phyloP scores from a whole-genome alignment of 495 filamentous ascomycete species.

The Hapsidospora chrysogenum region DNA sequence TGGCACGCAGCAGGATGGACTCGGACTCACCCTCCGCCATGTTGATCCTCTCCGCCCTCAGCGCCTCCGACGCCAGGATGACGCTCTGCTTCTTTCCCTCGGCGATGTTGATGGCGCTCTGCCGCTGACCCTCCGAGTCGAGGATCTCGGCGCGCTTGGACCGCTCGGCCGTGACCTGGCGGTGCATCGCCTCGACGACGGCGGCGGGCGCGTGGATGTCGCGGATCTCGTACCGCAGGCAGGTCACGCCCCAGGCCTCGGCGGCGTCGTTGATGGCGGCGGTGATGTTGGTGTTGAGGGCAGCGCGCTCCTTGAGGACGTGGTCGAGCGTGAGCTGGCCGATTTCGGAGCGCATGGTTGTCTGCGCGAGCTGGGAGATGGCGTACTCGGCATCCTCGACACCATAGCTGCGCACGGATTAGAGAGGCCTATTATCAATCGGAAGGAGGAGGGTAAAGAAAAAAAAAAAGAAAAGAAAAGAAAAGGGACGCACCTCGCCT shows the following conservation, averaged over 20 bases:
- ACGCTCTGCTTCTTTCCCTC: slow-evolving; percentile 92
- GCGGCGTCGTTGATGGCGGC: slow-evolving; percentile 96
- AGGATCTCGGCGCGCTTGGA: slow-evolving; percentile 95
- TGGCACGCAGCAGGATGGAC: slow-evolving; percentile 71
- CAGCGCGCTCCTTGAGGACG: slow-evolving; percentile 88
- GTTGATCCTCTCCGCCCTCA: slow-evolving; percentile 82
- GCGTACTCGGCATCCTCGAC: slow-evolving; percentile 98
- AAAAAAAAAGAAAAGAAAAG: slow-evolving; percentile 1
- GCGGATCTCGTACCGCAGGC: slow-evolving; percentile 91
- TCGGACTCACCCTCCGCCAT: slow-evolving; percentile 79
- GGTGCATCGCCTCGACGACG: slow-evolving; percentile 93
- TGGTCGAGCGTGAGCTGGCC: slow-evolving; percentile 92
- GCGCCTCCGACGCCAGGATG: slow-evolving; percentile 88
- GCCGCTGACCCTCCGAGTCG: slow-evolving; percentile 87
- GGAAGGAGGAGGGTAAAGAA: neutral
- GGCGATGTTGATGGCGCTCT: slow-evolving; percentile 95
- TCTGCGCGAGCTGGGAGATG: slow-evolving; percentile 94
- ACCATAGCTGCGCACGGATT: slow-evolving; percentile 72
- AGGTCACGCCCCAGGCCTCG: slow-evolving; percentile 89
- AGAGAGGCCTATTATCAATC: neutral
- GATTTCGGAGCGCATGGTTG: slow-evolving; percentile 96
- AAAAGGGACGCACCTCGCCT: slow-evolving; percentile 52
- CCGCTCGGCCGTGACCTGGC: slow-evolving; percentile 90
- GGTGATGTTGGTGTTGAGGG: slow-evolving; percentile 93
- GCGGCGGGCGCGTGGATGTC: slow-evolving; percentile 92